A percentile compares a stretch with the other conserved stretches of the same genome.
These are phyloP conservation scores for Alternaria sp. DNA, from an alignment of 2,329 filamentous ascomycete genomes.

Conservation along the genomic window DNA sequence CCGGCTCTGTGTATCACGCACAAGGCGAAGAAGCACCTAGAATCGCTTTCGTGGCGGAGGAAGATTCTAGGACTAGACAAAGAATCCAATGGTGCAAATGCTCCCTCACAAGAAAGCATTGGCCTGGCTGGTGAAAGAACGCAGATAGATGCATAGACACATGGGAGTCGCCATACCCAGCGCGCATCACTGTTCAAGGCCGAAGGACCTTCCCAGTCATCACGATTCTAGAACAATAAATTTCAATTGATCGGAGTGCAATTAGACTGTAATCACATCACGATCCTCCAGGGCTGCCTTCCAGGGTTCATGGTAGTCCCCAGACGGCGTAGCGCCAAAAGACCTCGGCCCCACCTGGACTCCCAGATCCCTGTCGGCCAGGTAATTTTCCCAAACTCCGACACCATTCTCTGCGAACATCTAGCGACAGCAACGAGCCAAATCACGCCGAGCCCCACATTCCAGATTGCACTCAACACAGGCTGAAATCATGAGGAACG, in stretches of 20 bases:
- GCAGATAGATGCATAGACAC: constrained; percentile 6
- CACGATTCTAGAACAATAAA: neutral
- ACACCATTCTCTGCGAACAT: constrained; percentile 4
- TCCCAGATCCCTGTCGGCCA: constrained; percentile 26
- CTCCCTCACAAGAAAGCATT: constrained; percentile 1
- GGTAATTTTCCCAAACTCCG: constrained; percentile 27
- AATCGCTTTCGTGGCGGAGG: constrained; percentile 46
- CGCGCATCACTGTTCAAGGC: neutral
- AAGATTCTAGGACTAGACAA: constrained; percentile 22
- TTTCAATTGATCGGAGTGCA: neutral
- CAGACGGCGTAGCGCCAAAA: neutral
- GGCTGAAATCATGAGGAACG: constrained; percentile 3
- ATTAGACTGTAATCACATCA: neutral
- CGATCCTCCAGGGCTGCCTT: neutral
- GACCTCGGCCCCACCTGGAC: constrained; percentile 14
- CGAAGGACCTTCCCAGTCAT: neutral
- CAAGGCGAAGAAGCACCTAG: constrained; percentile 52
- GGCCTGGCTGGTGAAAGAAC: constrained; percentile 1
- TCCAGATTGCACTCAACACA: neutral
- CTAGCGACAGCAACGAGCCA: neutral
- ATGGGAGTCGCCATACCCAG: neutral
- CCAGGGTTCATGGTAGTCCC: neutral
- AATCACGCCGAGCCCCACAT: neutral
- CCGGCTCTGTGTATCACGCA: constrained; percentile 76
- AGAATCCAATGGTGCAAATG: neutral